These are phyloP conservation scores for Geosmithia morbida DNA, from an alignment of 2,329 filamentous ascomycete species.

Conservation along the genomic window DNA sequence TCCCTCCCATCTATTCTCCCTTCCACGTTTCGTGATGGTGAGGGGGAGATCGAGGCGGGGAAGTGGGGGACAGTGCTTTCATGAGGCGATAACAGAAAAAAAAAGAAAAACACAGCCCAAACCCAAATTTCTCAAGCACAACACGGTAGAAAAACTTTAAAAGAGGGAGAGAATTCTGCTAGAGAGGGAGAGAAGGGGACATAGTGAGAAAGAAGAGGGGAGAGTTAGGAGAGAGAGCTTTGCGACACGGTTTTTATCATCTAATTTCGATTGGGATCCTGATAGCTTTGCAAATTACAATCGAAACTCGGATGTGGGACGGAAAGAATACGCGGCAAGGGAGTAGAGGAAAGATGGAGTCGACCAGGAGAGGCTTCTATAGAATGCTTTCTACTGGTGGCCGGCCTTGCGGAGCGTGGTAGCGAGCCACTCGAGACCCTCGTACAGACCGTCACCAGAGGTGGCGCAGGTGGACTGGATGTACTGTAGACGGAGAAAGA, in stretches of 20 bases:
- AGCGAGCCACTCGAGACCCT: slow-evolving; percentile 91
- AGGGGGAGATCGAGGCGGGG: too few relatives aligned
- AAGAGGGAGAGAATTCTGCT: not conserved
- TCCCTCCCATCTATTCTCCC: not conserved
- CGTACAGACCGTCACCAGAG: slow-evolving; percentile 97
- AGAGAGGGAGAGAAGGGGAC: not conserved
- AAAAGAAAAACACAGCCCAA: not conserved
- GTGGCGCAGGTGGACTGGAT: slow-evolving; percentile 99
- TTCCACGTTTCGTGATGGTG: not conserved
- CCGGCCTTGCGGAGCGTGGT: slow-evolving; percentile 67
- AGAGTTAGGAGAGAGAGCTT: not conserved
- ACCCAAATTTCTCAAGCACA: not conserved
- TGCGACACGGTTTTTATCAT: slow-evolving; percentile 15
- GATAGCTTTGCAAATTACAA: slow-evolving; percentile 44
- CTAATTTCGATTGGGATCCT: slow-evolving; percentile 40
- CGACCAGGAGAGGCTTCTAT: slow-evolving; percentile 16
- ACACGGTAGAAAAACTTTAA: not conserved
- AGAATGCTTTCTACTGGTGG: slow-evolving; percentile 36
- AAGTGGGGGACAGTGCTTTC: not conserved
- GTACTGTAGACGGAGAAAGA: slow-evolving; percentile 43
- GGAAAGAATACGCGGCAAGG: slow-evolving; percentile 22
- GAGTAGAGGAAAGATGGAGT: slow-evolving; percentile 18
- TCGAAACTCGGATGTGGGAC: slow-evolving; percentile 32
- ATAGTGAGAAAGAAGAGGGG: not conserved
- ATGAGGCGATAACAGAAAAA: not conserved